Conservation (phyloP, 768 basidiomycete genomes). For the Mrakia frigida region DNA sequence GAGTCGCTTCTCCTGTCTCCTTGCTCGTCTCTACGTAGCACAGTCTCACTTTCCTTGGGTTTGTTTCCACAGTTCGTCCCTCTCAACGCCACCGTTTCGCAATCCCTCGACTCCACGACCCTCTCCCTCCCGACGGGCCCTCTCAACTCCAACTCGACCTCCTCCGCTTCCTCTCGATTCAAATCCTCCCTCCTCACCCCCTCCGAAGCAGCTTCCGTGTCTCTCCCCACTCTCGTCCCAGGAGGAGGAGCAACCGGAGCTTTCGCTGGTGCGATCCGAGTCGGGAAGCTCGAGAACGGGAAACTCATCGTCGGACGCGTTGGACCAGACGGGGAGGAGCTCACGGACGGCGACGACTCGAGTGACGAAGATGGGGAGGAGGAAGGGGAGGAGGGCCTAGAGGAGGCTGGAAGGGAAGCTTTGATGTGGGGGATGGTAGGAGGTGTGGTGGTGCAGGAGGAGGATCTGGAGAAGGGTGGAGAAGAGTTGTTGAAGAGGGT, state of each 20-base stretch:
- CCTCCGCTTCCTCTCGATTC: conserved; percentile 1
- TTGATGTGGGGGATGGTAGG: conserved; percentile 34
- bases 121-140: conserved; percentile 1
- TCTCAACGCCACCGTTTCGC: conserved; percentile 21
- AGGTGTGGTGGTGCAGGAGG: conserved; percentile 28
- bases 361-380: conserved; percentile 19
- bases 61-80: conserved; percentile 22
- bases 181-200: conserved; percentile 21
- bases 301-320: conserved; percentile 27
- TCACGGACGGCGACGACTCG: conserved; percentile 20
- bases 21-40: not conserved
- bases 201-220: conserved; percentile 13
- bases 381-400: conserved; percentile 13
- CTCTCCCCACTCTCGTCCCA: conserved; percentile 30
- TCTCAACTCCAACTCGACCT: not conserved
- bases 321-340: conserved; percentile 17
- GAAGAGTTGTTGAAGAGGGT: conserved; percentile 16
- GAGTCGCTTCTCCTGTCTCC: not conserved
- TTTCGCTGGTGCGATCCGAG: conserved; percentile 23
- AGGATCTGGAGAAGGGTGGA: conserved; percentile 19
- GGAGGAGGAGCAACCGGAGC: conserved; percentile 26
- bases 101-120: conserved; percentile 22
- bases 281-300: conserved; percentile 33
- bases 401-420: conserved; percentile 28
- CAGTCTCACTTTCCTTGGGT: not conserved